Percentiles rank a stretch among this genome's conserved stretches.
Conservation (phyloP, 129 eudicot genomes). For the Lonicera japonica region DNA sequence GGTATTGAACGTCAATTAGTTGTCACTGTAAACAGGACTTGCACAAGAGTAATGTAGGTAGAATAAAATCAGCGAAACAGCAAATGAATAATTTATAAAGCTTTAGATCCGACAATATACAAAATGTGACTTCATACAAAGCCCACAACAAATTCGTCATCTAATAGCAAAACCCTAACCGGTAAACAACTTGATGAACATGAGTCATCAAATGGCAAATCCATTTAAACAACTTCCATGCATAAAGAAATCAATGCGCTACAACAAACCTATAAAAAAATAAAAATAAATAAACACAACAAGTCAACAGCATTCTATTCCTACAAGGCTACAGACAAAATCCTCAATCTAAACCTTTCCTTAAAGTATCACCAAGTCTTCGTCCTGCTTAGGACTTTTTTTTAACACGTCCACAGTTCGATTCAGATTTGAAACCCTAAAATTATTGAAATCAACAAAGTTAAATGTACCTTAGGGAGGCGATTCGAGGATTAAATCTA, state of each 20-base stretch:
- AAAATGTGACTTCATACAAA: neutral
- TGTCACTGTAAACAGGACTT: no score
- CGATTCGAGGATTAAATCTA: neutral
- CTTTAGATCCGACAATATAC: no score
- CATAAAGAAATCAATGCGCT: neutral
- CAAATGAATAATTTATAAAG: no score
- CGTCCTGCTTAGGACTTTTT: neutral
- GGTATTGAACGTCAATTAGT: no score
- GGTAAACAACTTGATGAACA: no score
- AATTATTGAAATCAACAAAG: neutral
- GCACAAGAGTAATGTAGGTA: no score
- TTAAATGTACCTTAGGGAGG: constrained; percentile 5
- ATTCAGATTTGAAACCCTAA: neutral
- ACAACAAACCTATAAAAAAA: neutral
- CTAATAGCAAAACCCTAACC: neutral
- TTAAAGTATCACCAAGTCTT: neutral
- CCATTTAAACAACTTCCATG: neutral
- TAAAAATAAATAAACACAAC: no score
- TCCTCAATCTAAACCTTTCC: neutral
- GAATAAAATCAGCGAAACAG: no score
- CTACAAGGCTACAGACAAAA: neutral
- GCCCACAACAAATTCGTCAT: neutral
- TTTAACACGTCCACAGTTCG: neutral
- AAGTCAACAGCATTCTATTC: neutral
- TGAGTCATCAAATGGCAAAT: neutral